Conservation (phyloP, 768 basidiomycete species). For the Pluteus cervinus region DNA sequence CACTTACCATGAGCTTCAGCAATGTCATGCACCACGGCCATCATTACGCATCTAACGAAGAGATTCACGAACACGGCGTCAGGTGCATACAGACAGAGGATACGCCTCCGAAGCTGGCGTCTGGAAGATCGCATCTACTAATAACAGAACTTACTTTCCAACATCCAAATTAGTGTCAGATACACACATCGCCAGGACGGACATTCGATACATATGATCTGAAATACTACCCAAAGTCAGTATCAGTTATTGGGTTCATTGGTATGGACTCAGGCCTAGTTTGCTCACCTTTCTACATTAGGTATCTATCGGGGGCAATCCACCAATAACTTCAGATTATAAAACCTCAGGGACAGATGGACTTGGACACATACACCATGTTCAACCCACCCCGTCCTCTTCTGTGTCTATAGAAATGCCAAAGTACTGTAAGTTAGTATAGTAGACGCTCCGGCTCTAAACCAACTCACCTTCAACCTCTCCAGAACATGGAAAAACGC, state of each 20-base stretch:
- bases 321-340: slow-evolving; percentile 2
- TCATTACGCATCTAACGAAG: slow-evolving; percentile 68
- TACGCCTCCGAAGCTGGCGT: too few relatives aligned
- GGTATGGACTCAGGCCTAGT: neutral
- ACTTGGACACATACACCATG: slow-evolving; percentile 47
- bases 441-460: too few relatives aligned
- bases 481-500: slow-evolving; percentile 91
- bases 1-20: slow-evolving; percentile 84
- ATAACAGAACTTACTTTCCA: slow-evolving; percentile 50
- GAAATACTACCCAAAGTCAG: slow-evolving; percentile 57
- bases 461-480: slow-evolving; percentile 66
- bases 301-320: slow-evolving; percentile 52
- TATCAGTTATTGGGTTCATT: neutral
- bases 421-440: neutral
- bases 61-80: neutral
- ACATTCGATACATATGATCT: slow-evolving; percentile 98
- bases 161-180: slow-evolving; percentile 70
- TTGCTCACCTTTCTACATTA: slow-evolving; percentile 67
- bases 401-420: slow-evolving; percentile 63
- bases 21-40: slow-evolving; percentile 89
- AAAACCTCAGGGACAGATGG: neutral
- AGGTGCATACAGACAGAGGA: too few relatives aligned
- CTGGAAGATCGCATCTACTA: too few relatives aligned
- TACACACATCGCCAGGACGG: slow-evolving; percentile 84
- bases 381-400: slow-evolving; percentile 92